These are phyloP conservation scores for Knufia fluminis DNA, from an alignment of 2,329 filamentous ascomycete genomes.

Conservation along the genomic window DNA sequence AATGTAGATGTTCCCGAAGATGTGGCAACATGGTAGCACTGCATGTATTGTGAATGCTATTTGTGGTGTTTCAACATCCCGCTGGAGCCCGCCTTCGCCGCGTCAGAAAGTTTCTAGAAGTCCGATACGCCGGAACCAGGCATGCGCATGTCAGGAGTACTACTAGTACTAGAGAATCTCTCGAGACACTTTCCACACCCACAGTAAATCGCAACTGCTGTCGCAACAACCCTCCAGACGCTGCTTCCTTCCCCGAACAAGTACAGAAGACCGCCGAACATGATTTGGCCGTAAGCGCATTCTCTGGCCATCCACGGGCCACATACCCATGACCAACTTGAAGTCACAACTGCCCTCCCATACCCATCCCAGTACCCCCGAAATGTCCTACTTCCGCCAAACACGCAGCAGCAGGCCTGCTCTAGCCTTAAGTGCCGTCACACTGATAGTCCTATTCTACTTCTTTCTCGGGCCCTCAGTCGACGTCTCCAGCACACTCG, in stretches of 20 bases:
- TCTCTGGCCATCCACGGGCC: not conserved
- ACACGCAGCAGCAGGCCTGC: slow-evolving; percentile 16
- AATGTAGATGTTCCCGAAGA: too few species aligned
- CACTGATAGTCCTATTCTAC: slow-evolving; percentile 19
- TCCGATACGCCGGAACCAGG: not conserved
- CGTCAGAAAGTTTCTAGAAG: not conserved
- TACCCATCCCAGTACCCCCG: not conserved
- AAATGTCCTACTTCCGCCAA: slow-evolving; percentile 17
- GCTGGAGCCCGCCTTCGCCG: too few species aligned
- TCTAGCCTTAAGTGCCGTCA: slow-evolving; percentile 13
- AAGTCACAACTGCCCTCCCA: not conserved
- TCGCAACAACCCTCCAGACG: not conserved
- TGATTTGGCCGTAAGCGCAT: not conserved
- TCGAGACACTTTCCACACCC: too few species aligned
- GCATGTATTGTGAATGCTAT: not conserved
- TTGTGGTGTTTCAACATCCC: not conserved
- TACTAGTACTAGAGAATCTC: too few species aligned
- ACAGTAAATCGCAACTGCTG: not conserved
- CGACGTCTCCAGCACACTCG: slow-evolving; percentile 9
- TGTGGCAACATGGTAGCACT: too few species aligned
- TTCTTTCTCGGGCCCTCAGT: slow-evolving; percentile 16
- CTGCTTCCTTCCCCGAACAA: not conserved
- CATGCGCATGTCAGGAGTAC: too few species aligned
- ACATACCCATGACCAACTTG: not conserved
- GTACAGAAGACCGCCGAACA: not conserved